These are phyloP conservation scores for Kodamaea alishanica DNA, from an alignment of 1,139 yeast genomes.

Conservation along the genomic window DNA sequence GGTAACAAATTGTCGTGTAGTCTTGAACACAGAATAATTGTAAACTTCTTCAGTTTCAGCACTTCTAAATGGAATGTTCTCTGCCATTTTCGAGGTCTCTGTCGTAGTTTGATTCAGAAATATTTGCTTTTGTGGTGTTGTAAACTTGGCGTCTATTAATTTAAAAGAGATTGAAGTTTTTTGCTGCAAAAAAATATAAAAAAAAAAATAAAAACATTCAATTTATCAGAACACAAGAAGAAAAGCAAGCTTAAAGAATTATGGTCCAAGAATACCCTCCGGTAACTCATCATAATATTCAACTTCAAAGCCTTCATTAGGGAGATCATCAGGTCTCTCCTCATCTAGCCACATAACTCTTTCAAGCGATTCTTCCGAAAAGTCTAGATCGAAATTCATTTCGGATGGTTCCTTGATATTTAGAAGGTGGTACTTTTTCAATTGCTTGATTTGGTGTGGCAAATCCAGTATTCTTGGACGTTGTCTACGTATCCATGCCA, in stretches of 20 bases:
- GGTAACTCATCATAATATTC: slow-evolving; percentile 2
- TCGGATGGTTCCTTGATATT: neutral
- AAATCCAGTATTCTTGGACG: slow-evolving; percentile 4
- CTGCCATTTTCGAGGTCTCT: no score
- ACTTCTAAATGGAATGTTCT: no score
- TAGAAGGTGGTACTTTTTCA: slow-evolving; percentile 4
- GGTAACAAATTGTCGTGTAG: neutral
- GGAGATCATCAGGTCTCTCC: neutral
- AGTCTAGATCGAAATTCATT: slow-evolving; percentile 2
- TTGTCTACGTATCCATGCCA: slow-evolving; percentile 15
- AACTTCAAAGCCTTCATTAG: neutral
- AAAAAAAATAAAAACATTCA: neutral
- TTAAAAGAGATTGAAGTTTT: neutral
- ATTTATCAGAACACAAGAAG: neutral
- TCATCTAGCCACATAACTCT: slow-evolving; percentile 1
- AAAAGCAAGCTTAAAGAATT: no score
- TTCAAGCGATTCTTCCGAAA: slow-evolving; percentile 3
- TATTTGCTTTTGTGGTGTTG: no score
- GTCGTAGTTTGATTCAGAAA: no score
- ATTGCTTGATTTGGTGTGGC: slow-evolving; percentile 3
- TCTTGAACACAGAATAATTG: neutral
- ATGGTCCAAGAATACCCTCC: neutral
- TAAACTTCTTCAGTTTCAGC: no score
- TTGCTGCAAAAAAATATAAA: slow-evolving; percentile 2
- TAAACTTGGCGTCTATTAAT: no score